Conservation (phyloP, 2,329 filamentous ascomycete genomes). For the Colletotrichum liaoningense region DNA sequence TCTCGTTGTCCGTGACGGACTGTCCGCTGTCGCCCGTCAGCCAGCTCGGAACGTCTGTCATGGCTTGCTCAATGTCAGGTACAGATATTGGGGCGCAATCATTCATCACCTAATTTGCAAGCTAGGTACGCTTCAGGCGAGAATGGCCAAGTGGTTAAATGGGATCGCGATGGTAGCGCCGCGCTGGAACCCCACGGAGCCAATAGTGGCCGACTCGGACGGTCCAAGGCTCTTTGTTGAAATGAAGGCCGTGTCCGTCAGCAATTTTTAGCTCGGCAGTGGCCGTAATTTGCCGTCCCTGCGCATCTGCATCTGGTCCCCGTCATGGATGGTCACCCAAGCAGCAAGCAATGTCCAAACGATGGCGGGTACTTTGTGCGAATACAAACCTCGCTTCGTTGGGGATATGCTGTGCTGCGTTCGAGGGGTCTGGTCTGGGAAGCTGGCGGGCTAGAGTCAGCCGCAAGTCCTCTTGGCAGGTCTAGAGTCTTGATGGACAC, state of each 20-base stretch:
- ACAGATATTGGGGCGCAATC: constrained; percentile 7
- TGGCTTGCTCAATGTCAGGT: constrained; percentile 7
- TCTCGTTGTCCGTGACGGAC: neutral
- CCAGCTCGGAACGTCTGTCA: neutral
- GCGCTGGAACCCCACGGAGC: constrained; percentile 23
- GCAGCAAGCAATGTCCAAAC: constrained; percentile 7
- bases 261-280: constrained; percentile 33
- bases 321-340: constrained; percentile 11
- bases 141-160: constrained; percentile 12
- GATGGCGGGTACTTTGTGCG: constrained; percentile 8
- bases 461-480: constrained; percentile 29
- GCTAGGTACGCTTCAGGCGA: constrained; percentile 22
- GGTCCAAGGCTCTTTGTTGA: constrained; percentile 32
- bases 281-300: constrained; percentile 34
- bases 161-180: constrained; percentile 31
- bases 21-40: constrained; percentile 6
- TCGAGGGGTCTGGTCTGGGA: neutral
- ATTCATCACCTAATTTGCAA: constrained; percentile 8
- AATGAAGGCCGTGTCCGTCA: constrained; percentile 28
- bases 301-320: constrained; percentile 22
- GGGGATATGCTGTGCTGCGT: neutral
- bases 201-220: constrained; percentile 33
- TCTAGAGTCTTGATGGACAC: constrained; percentile 19
- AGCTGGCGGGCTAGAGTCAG: constrained; percentile 20
- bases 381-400: constrained; percentile 15